Conservation (phyloP, 805 yeast genomes). For the Lachancea dasiensis region DNA sequence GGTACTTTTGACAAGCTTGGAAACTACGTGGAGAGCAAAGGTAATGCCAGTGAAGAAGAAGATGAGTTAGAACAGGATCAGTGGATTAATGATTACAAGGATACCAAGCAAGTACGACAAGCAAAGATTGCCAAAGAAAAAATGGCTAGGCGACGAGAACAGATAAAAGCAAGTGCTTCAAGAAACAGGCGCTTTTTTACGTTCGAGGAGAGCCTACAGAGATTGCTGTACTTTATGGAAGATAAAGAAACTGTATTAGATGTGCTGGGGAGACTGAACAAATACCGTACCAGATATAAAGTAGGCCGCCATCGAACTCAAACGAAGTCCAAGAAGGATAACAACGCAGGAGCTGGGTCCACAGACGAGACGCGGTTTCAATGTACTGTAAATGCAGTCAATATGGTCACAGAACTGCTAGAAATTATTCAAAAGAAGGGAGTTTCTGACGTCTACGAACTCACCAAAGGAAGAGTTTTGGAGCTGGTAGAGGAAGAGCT, state of each 20-base stretch:
- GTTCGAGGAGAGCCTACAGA: slow-evolving; percentile 32
- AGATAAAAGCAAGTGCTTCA: slow-evolving; percentile 18
- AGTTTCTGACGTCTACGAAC: slow-evolving; percentile 37
- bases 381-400: slow-evolving; percentile 28
- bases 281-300: slow-evolving; percentile 15
- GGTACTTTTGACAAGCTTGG: slow-evolving; percentile 50
- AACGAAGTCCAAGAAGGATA: background rate
- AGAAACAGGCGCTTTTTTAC: slow-evolving; percentile 16
- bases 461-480: slow-evolving; percentile 38
- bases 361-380: slow-evolving; percentile 6
- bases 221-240: slow-evolving; percentile 30
- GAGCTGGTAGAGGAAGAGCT: slow-evolving; percentile 23
- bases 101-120: slow-evolving; percentile 9
- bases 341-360: background rate
- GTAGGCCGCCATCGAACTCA: slow-evolving; percentile 9
- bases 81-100: slow-evolving; percentile 24
- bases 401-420: slow-evolving; percentile 39
- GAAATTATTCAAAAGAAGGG: slow-evolving; percentile 38
- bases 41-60: slow-evolving; percentile 26
- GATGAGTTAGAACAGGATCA: slow-evolving; percentile 14
- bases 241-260: slow-evolving; percentile 47
- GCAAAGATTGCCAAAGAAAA: slow-evolving; percentile 15
- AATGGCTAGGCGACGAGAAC: slow-evolving; percentile 15
- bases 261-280: slow-evolving; percentile 36
- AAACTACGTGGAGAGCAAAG: slow-evolving; percentile 36